Base-by-base conservation (phyloP, 179 eudicot species). In the Camellia oleifera region DNA sequence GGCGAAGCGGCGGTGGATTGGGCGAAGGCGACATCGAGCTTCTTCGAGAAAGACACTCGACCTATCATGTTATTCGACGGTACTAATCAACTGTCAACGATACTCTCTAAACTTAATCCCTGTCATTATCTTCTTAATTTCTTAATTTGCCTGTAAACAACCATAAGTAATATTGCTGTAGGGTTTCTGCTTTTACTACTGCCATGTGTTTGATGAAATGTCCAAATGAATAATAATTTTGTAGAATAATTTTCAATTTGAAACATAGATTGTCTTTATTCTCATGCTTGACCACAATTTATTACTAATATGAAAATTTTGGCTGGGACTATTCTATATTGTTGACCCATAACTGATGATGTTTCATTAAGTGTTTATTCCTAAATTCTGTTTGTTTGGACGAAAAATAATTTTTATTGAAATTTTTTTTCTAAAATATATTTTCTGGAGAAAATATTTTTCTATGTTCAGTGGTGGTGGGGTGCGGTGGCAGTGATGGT, bases 41-140 rank as follows among this genome's bases (percentile, higher is more conserved):
- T 91, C 88, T 96, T 96, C 71, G 86, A 92, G 20, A 61, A 81
- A 14, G 99, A 96, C 69, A 79, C 93, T 60, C 89, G 99, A 11
- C 99, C 99, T 50, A 96, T 96, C 77, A 96, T 96, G 99, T 84
- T 96, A 15, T 96, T 91, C 67, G 99, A 96, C 69, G 99, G 99
- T 95, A 86, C 32, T 58, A 4, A 2, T 20, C 56, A 44, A 56
- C 32, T 11, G 18, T 40, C 10, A 40, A 4, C 17, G 32, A 44
- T 2, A 26, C 1, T 5, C 15, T 77, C n/a, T 45, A 18, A 48
- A 7, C 54, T 56, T 5, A 13, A 8, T 50, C n/a, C 18, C 54
- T n/a, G 15, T 76, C 74, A 26, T 26, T 26, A 26, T 70, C 58
- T 32, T 18, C 40, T 9, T 68, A 3, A 48, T 70, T 26, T 26